Percentiles rank a stretch among this genome's conserved stretches.
Conservation (phyloP, 805 yeast species). For the Ogataea pilisensis region DNA sequence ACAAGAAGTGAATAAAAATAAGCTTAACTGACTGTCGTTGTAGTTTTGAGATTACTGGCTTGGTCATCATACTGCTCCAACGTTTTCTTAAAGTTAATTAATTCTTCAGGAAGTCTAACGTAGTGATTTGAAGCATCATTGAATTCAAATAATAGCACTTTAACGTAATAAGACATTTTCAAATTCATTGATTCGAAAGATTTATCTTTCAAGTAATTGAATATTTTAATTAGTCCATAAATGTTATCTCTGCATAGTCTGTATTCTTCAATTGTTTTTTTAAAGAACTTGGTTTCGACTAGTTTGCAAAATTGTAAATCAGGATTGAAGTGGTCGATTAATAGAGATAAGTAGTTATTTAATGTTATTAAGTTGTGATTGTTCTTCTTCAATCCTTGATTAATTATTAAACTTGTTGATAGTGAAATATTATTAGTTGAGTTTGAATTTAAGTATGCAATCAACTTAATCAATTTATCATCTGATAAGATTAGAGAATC, state of each 20-base stretch:
- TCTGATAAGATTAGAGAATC: slow-evolving; percentile 23
- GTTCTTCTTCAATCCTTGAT: slow-evolving; percentile 31
- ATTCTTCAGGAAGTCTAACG: slow-evolving; percentile 30
- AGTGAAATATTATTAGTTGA: slow-evolving; percentile 10
- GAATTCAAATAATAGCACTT: slow-evolving; percentile 31
- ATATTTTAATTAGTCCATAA: slow-evolving; percentile 31
- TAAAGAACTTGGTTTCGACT: slow-evolving; percentile 25
- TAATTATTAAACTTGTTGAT: slow-evolving; percentile 22
- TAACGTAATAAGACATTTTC: slow-evolving; percentile 26
- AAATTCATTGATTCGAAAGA: neutral
- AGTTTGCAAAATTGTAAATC: slow-evolving; percentile 12
- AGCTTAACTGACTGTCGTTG: neutral
- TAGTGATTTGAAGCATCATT: slow-evolving; percentile 33
- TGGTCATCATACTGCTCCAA: slow-evolving; percentile 6
- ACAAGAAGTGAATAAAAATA: neutral
- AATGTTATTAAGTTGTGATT: slow-evolving; percentile 9
- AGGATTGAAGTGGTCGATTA: slow-evolving; percentile 26
- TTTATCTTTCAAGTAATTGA: slow-evolving; percentile 10
- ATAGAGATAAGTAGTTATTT: slow-evolving; percentile 29
- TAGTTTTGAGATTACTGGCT: no score
- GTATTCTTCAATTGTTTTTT: slow-evolving; percentile 30
- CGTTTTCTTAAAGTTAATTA: slow-evolving; percentile 23
- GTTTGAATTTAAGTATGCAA: slow-evolving; percentile 21
- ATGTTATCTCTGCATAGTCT: slow-evolving; percentile 31
- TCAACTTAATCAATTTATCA: slow-evolving; percentile 19